These are phyloP conservation scores for Leucosporidium yakuticum DNA, from an alignment of 768 basidiomycete species.

Conservation along the genomic window DNA sequence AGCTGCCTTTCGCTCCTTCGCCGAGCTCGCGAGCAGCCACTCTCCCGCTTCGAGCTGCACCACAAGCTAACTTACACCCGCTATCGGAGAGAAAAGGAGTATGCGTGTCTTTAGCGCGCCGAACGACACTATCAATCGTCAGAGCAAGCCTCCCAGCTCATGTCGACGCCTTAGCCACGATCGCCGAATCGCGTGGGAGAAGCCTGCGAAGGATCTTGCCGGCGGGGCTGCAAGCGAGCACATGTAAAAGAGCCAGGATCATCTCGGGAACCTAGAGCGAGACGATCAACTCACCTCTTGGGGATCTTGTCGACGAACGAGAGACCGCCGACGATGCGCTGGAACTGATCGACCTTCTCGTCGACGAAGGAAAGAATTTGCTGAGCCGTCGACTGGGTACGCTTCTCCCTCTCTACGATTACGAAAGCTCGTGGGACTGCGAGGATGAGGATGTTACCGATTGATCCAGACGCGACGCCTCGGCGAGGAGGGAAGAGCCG, in stretches of 20 bases:
- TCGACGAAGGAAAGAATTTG: neutral
- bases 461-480: no score
- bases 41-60: no score
- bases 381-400: neutral
- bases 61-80: no score
- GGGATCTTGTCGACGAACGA: constrained; percentile 6
- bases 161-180: no score
- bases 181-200: neutral
- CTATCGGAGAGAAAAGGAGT: no score
- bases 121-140: no score
- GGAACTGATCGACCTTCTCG: neutral
- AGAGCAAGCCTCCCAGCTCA: no score
- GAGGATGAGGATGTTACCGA: no score
- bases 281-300: constrained; percentile 1
- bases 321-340: neutral
- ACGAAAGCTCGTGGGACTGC: constrained; percentile 9
- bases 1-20: no score
- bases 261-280: neutral
- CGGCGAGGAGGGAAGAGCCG: neutral
- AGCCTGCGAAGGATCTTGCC: constrained; percentile 4
- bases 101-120: no score
- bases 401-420: neutral
- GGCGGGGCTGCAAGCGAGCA: neutral
- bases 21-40: no score
- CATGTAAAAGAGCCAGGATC: neutral